Evolutionary conservation across 2,329 filamentous ascomycete genomes (phyloP).

Genomic region (Sarocladium oryzae): DNA sequence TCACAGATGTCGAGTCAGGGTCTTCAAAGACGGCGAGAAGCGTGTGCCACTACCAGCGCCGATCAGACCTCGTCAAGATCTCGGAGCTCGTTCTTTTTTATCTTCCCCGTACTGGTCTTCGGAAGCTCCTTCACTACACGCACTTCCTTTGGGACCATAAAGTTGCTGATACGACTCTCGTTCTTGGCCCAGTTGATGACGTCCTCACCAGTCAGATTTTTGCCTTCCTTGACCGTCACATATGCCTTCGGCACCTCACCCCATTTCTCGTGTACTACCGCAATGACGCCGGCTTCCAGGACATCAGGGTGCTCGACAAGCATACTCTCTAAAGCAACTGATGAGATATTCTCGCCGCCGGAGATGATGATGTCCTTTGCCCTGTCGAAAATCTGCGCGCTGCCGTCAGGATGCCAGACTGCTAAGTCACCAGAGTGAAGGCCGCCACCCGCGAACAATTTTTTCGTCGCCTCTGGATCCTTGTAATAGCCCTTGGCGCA

Average conservation of each 20-base stretch:
- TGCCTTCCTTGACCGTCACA: conserved; percentile 70
- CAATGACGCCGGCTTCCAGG: conserved; percentile 86
- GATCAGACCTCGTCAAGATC: conserved; percentile 39
- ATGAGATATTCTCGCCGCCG: conserved; percentile 95
- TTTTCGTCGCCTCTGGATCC: conserved; percentile 75
- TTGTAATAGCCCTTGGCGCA: conserved; percentile 91
- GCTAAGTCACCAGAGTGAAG: conserved; percentile 88
- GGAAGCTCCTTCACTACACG: conserved; percentile 83
- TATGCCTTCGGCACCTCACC: conserved; percentile 95
- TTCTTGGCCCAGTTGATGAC: conserved; percentile 83
- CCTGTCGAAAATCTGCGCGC: conserved; percentile 85
- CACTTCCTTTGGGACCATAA: conserved; percentile 73
- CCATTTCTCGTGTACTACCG: conserved; percentile 83
- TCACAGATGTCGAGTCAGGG: too few species aligned
- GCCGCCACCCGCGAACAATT: conserved; percentile 81
- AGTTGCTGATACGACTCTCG: conserved; percentile 74
- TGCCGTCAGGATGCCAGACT: conserved; percentile 86
- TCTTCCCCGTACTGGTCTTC: conserved; percentile 95
- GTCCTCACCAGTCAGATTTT: conserved; percentile 42
- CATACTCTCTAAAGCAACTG: conserved; percentile 85
- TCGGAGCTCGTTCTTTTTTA: conserved; percentile 88
- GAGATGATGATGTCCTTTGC: conserved; percentile 99
- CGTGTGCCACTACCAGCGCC: too few species aligned
- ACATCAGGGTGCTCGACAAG: conserved; percentile 82
- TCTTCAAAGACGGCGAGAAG: too few species aligned